Conservation (phyloP, 75 land plant species). For the Chamaecyparis obtusa region DNA sequence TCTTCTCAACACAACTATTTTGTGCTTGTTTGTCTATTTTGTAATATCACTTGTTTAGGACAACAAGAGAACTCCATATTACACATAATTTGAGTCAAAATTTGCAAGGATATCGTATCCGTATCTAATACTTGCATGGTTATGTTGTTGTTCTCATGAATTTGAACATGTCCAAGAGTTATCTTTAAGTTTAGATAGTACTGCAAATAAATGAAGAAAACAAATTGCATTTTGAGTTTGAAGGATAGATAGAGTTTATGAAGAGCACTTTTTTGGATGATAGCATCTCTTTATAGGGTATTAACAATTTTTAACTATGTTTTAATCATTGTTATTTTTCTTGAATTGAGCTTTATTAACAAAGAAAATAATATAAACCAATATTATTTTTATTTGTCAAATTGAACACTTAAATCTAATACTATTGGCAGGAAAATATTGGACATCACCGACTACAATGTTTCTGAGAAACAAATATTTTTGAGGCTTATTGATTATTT, state of each 20-base stretch:
- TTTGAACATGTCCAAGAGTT: neutral
- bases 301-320: neutral
- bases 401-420: neutral
- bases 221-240: neutral
- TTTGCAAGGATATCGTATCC: neutral
- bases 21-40: no score
- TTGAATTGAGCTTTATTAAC: no score
- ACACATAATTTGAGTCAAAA: neutral
- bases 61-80: neutral
- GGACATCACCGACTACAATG: neutral
- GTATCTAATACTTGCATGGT: neutral
- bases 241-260: neutral
- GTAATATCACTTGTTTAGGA: neutral
- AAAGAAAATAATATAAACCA: no score
- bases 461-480: neutral
- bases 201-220: neutral
- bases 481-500: neutral
- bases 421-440: neutral
- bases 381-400: neutral
- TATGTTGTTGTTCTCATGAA: neutral
- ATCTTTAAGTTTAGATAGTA: neutral
- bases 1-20: no score
- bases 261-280: neutral
- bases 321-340: neutral
- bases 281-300: neutral